Evolutionary conservation across 352 stramenopile species (phyloP), one percentile per base, ranked within the genome.

Genomic region (Globisporangium middletonii): DNA sequence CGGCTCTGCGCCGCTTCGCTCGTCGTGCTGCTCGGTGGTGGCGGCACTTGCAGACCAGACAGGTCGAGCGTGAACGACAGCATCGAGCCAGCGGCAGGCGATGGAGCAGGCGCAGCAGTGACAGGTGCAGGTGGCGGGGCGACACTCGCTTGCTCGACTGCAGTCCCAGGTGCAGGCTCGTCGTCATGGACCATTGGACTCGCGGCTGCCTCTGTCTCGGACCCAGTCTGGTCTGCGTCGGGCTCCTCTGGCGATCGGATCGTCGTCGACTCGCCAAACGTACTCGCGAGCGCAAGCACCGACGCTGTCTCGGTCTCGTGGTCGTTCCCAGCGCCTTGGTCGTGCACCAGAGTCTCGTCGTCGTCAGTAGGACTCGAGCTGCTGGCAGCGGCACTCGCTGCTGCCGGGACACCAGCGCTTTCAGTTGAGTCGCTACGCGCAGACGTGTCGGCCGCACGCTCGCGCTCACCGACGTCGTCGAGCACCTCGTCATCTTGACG

Each of bases 41-140:
- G 18, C 33, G 68, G 46, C 35, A 48, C 55, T 16, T 72, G 63
- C 33, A 93, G 75, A 28, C 68, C 73, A 8, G 79, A 75, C 55
- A 94, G 64, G 65, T 95, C 86, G 6, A 95, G 68, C 0, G 86
- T 95, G 42, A 95, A 94, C 45, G 82, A 86, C 70, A 95, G 75
- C 60, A 93, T 77, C n/a, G 80, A 64, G 44, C 68, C 59, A 0
- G 43, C n/a, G 19, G 16, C 43, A 46, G 41, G 1, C 41, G 76
- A 62, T 53, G 60, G 37, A 33, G 58, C 18, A 52, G 66, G 2
- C 12, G 45, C 44, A 19, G 56, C 15, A 44, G 68, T 18, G 15
- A 63, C 27, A 11, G 75, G 71, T 16, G 67, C 60, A 46, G 77
- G 68, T 26, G 74, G 72, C 27, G 79, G 65, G 5, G n/a, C 33